These are phyloP conservation scores for Neurospora terricola DNA, from an alignment of 495 filamentous ascomycete genomes.

Conservation along the genomic window DNA sequence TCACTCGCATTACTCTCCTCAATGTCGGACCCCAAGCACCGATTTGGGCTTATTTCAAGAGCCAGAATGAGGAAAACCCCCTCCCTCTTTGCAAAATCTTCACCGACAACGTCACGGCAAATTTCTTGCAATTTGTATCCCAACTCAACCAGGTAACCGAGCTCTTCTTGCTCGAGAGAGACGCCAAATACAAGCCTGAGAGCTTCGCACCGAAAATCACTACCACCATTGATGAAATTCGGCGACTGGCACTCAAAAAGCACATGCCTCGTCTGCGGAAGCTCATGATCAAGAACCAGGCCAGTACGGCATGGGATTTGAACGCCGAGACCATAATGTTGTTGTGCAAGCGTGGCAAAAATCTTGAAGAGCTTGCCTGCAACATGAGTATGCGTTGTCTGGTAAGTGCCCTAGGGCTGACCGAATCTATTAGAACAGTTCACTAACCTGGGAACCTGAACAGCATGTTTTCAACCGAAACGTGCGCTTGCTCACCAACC, in stretches of 20 bases:
- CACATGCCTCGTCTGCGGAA: conserved; percentile 32
- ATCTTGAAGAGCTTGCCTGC: conserved; percentile 44
- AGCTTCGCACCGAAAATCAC: conserved; percentile 35
- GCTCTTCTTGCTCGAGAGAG: conserved; percentile 48
- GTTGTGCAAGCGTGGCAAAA: conserved; percentile 34
- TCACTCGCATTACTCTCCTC: conserved; percentile 47
- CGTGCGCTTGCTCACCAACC: conserved; percentile 31
- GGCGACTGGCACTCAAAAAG: conserved; percentile 38
- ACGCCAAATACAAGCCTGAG: conserved; percentile 36
- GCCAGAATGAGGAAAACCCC: conserved; percentile 38
- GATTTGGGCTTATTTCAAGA: conserved; percentile 45
- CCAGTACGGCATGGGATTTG: conserved; percentile 43
- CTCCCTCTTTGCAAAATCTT: conserved; percentile 45
- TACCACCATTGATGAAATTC: conserved; percentile 42
- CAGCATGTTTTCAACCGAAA: conserved; percentile 46
- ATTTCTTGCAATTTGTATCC: conserved; percentile 40
- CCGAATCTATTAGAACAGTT: not conserved
- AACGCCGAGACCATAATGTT: conserved; percentile 39
- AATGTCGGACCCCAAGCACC: conserved; percentile 49
- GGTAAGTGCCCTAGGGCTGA: conserved; percentile 28
- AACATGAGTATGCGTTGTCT: conserved; percentile 39
- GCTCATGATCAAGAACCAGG: conserved; percentile 41
- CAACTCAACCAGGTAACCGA: conserved; percentile 43
- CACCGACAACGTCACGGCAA: conserved; percentile 47
- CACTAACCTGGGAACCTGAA: not conserved